Base-by-base conservation (phyloP, 139 green algal species). In the Auxenochlorella pyrenoidosa region DNA sequence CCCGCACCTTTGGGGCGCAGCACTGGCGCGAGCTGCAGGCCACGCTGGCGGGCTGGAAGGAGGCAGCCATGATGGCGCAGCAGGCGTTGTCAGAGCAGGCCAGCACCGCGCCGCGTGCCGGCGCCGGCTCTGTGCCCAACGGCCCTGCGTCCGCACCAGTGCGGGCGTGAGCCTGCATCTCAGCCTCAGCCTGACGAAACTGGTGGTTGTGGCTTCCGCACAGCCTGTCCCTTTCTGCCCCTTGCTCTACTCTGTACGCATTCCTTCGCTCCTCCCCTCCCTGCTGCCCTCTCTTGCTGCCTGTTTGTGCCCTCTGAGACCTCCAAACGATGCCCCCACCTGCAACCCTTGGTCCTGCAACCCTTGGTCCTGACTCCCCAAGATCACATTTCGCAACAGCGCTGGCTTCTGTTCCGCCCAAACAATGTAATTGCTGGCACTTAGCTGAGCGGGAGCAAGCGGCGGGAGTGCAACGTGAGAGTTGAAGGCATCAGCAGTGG, bases 11-110 rank as follows among this genome's bases (percentile, higher is more conserved):
- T 85, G 87, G 84, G 0, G 38, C 71, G n/a, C 71, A 44, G 24
- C 83, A 94, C 60, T 94, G 92, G 92, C n/a, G 68, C 34, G 83
- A 93, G 83, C 82, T 94, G 71, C 87, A 82, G 47, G 36, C 38
- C 19, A 87, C 91, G 58, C 75, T 94, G 44, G 75, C 47, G n/a
- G 83, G 75, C 10, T 94, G 92, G 92, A 87, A 89, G 86, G 86
- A 82, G 44, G 65, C 81, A 0, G 81, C 79, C 10, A 32, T 60
- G 21, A 75, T 85, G 79, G 79, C 79, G 59, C 79, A 85, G 79
- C 63, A 75, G 30, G 79, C 79, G 38, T 28, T 85, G 38, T 30
- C 59, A 3, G 76, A 82, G 76, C 44, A 32, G 44, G 44, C 40
- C 76, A 68, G 59, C 28, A 12, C 22, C 38, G 59, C 38, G 77